phyloP scores from a whole-genome alignment of 495 filamentous ascomycete genomes.

The Penicillium coffeae region DNA sequence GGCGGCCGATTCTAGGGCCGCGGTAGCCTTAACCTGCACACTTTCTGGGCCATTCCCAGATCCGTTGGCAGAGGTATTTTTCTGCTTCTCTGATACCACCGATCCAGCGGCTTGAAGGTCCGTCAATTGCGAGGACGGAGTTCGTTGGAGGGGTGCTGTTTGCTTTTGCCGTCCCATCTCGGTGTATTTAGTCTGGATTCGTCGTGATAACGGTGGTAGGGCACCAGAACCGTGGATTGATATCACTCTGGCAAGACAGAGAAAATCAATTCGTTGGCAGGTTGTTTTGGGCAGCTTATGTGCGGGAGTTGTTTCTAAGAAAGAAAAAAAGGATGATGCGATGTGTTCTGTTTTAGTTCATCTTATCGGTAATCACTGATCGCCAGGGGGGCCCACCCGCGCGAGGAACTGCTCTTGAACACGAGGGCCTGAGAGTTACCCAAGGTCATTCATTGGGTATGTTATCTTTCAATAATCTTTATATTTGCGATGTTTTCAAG shows the following conservation, averaged over 20 bases:
- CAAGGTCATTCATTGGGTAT: too few species aligned
- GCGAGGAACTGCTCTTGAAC: constrained; percentile 5
- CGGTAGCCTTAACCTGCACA: constrained; percentile 10
- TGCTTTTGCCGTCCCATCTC: constrained; percentile 73
- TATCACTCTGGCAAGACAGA: too few species aligned
- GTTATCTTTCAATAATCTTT: too few species aligned
- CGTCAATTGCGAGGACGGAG: constrained; percentile 60
- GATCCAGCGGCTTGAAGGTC: constrained; percentile 32
- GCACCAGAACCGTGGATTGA: too few species aligned
- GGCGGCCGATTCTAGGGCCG: constrained; percentile 24
- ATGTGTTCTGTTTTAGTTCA: constrained; percentile 34
- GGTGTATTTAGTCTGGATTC: not conserved
- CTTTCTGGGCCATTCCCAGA: constrained; percentile 8
- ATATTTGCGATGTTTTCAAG: too few species aligned
- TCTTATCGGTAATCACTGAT: constrained; percentile 20
- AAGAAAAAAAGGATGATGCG: constrained; percentile 31
- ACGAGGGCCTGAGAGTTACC: not conserved
- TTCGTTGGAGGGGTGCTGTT: constrained; percentile 60
- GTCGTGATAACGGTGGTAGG: not conserved
- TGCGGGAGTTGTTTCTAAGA: not conserved
- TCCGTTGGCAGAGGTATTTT: constrained; percentile 26
- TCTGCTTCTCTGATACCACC: constrained; percentile 23
- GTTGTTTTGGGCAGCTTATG: not conserved
- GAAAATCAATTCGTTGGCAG: not conserved
- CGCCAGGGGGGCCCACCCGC: constrained; percentile 17